Evolutionary conservation across 352 stramenopile genomes (phyloP), one percentile per base, ranked within the genome.

Genomic region (Blastocystis sp.): DNA sequence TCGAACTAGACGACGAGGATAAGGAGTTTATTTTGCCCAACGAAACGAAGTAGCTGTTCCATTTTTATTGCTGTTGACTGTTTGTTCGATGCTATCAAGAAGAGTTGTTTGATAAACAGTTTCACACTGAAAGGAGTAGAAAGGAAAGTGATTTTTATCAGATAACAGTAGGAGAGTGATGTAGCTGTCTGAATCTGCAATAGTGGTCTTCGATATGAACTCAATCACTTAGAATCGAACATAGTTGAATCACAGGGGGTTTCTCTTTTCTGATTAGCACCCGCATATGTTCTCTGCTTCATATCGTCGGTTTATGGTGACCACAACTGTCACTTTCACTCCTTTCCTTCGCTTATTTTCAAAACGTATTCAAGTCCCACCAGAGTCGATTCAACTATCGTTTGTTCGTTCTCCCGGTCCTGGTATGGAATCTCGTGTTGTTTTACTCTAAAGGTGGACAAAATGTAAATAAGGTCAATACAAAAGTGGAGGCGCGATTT

Each of bases 391-490:
- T 20, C 29, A 50, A 62, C 53, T 80, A 61, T 80, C 70, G n/a
- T 80, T 80, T 41, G 70, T 80, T 15, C 70, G 70, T 34, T 80
- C 70, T 43, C 70, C 70, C 37, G 70, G 70, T 64, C 70, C 70
- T 11, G 70, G 70, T 64, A 47, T 20, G 20, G 20, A n/a, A 50
- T 23, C 9, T 13, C 11, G n/a, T 23, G 18, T n/a, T 6, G 37
- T 37, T 11, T 34, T 80, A 1, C 34, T 3, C 0, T 20, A 13
- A 47, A 80, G 87, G 87, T 50, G 87, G 87, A 4, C 87, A 90
- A 37, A 90, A 90, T 50, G 87, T 90, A 18, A 90, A 90, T n/a
- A 90, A 90, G 55, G 75, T 90, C 34, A 90, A 89, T 37, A 90
- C 87, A 43, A 90, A 90, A 55, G 87, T 62, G 26, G 87, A 90